phyloP scores from a whole-genome alignment of 2,329 filamentous ascomycete genomes.

The Calonectria henricotiae region DNA sequence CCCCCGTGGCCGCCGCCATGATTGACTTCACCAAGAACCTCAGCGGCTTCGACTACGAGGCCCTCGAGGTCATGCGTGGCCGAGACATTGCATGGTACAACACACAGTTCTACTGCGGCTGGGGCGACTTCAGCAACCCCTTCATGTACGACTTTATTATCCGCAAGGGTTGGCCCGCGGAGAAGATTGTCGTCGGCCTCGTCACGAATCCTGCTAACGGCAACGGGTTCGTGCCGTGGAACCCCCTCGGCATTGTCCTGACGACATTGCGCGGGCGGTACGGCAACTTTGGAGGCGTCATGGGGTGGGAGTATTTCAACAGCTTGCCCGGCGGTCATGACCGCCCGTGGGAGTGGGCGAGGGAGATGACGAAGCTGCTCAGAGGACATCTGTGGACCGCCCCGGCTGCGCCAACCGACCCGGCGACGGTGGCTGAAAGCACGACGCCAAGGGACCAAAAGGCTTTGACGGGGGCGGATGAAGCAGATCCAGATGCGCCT shows the following conservation, averaged over 20 bases:
- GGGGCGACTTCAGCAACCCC: constrained; percentile 73
- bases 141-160: constrained; percentile 69
- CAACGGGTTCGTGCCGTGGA: constrained; percentile 65
- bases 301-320: constrained; percentile 98
- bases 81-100: constrained; percentile 88
- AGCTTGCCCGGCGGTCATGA: constrained; percentile 75
- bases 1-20: constrained; percentile 84
- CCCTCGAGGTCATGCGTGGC: constrained; percentile 79
- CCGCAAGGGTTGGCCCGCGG: constrained; percentile 78
- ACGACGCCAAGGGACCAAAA: neutral
- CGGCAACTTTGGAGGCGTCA: constrained; percentile 85
- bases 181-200: constrained; percentile 84
- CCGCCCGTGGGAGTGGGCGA: constrained; percentile 85
- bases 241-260: constrained; percentile 65
- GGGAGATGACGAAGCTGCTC: constrained; percentile 71
- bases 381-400: constrained; percentile 50
- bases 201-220: constrained; percentile 87
- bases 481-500: constrained; percentile 51
- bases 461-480: constrained; percentile 11
- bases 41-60: constrained; percentile 86
- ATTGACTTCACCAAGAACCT: constrained; percentile 73
- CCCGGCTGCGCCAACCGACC: neutral
- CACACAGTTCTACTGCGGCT: constrained; percentile 93
- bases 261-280: constrained; percentile 66
- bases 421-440: neutral